Evolutionary conservation across 1,284 basidiomycete species (phyloP).

Genomic region (Gastroboletus turbinatus): DNA sequence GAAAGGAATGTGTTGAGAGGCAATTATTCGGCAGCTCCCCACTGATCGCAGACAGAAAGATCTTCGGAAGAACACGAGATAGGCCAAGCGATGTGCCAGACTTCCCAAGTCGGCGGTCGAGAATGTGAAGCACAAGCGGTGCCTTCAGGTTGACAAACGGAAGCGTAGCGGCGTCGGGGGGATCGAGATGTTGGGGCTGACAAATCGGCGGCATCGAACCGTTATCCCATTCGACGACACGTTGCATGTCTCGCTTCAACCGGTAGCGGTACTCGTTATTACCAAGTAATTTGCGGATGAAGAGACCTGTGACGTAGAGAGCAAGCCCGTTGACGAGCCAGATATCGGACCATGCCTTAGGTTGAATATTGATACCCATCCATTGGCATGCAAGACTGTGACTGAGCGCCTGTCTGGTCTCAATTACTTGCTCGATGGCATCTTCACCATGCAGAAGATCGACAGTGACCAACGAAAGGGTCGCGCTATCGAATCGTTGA

Average conservation of each 20-base stretch:
- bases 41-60: constrained; percentile 92
- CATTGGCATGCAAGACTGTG: constrained; percentile 95
- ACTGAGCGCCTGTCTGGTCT: constrained; percentile 83
- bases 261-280: constrained; percentile 98
- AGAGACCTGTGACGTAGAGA: constrained; percentile 88
- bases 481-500: constrained; percentile 82
- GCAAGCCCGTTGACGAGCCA: constrained; percentile 96
- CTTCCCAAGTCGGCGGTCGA: constrained; percentile 92
- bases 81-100: constrained; percentile 94
- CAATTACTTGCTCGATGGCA: constrained; percentile 92
- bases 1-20: constrained; percentile 88
- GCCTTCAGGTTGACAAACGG: constrained; percentile 95
- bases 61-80: constrained; percentile 91
- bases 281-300: constrained; percentile 85
- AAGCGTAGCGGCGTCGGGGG: constrained; percentile 74
- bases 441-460: constrained; percentile 88
- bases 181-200: constrained; percentile 82
- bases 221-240: constrained; percentile 87
- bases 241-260: constrained; percentile 95
- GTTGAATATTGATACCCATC: constrained; percentile 96
- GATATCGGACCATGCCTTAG: constrained; percentile 90
- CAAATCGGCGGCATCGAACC: constrained; percentile 93
- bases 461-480: constrained; percentile 77
- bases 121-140: constrained; percentile 92
- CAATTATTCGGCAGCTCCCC: constrained; percentile 87